phyloP scores from a whole-genome alignment of 1,139 yeast genomes.

The Suhomyces ambrosiae region DNA sequence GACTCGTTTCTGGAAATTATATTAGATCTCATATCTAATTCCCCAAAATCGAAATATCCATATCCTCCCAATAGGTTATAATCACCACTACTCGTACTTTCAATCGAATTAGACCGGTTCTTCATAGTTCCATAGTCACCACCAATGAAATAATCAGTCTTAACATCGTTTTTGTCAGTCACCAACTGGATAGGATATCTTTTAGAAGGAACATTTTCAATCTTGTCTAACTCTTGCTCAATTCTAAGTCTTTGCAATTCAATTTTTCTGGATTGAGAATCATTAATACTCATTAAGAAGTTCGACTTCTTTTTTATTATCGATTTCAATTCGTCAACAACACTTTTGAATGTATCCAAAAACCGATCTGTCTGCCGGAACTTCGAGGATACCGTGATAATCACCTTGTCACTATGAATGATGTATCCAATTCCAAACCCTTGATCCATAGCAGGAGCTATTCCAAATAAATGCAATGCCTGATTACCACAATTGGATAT shows the following conservation, averaged over 20 bases:
- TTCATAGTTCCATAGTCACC: conserved; percentile 14
- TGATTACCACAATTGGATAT: conserved; percentile 75
- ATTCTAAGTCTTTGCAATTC: conserved; percentile 41
- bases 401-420: conserved; percentile 60
- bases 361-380: conserved; percentile 73
- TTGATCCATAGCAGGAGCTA: conserved; percentile 72
- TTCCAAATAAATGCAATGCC: conserved; percentile 70
- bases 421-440: conserved; percentile 82
- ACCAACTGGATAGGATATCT: conserved; percentile 42
- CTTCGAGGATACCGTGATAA: conserved; percentile 69
- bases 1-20: conserved; percentile 35
- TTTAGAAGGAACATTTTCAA: conserved; percentile 35
- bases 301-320: conserved; percentile 46
- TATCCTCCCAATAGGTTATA: conserved; percentile 63
- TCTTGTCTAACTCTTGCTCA: conserved; percentile 38
- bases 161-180: conserved; percentile 22
- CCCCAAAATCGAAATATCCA: conserved; percentile 75
- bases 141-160: conserved; percentile 22
- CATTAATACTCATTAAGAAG: conserved; percentile 36
- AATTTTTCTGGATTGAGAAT: conserved; percentile 35
- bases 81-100: conserved; percentile 16
- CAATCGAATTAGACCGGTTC: conserved; percentile 13
- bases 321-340: conserved; percentile 53
- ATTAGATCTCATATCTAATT: conserved; percentile 40
- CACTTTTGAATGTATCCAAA: conserved; percentile 62